phyloP scores from a whole-genome alignment of 345 rosid genomes.

The Populus nigra region DNA sequence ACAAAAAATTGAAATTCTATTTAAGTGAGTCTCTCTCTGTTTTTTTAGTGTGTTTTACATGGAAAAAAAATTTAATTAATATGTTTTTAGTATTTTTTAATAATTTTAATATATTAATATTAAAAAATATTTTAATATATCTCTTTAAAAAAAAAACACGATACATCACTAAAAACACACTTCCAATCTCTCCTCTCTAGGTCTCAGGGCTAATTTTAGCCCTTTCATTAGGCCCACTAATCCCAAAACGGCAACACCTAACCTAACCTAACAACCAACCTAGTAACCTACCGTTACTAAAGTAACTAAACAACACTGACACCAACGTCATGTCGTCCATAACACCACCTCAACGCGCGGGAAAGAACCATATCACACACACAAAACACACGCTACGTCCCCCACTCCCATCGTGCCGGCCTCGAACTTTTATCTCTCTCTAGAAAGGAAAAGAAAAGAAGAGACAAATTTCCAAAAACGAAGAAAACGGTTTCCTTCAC shows the following conservation, averaged over 20 bases:
- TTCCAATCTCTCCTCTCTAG: too few relatives aligned
- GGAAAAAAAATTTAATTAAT: too few relatives aligned
- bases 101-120: too few relatives aligned
- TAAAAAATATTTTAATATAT: too few relatives aligned
- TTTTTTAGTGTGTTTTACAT: too few relatives aligned
- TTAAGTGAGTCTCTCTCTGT: too few relatives aligned
- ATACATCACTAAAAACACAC: too few relatives aligned
- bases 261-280: too few relatives aligned
- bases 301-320: neutral
- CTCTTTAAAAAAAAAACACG: too few relatives aligned
- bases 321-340: neutral
- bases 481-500: neutral
- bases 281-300: neutral
- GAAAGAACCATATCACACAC: slow-evolving; percentile 7
- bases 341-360: slow-evolving; percentile 3
- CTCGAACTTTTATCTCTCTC: slow-evolving; percentile 27
- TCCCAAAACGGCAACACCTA: neutral
- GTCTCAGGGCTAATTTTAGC: too few relatives aligned
- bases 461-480: neutral
- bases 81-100: too few relatives aligned
- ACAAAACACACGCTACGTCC: neutral
- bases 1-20: too few relatives aligned
- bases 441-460: neutral
- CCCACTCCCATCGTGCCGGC: slow-evolving; percentile 40
- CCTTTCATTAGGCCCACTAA: neutral